Evolutionary conservation across 1,284 basidiomycete genomes (phyloP).

Genomic region (Ustilago esculenta): DNA sequence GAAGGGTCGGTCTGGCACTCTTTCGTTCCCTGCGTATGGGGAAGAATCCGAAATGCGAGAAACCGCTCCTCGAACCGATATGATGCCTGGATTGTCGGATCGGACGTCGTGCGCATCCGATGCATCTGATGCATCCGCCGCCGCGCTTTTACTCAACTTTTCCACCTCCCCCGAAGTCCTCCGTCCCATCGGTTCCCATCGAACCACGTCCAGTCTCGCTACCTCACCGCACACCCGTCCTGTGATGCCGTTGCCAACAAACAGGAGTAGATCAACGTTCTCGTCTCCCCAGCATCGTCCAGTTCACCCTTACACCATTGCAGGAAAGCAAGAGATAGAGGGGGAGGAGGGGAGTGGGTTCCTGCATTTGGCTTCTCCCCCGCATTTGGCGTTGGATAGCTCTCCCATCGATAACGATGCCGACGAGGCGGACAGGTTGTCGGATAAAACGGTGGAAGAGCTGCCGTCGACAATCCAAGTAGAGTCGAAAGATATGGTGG

Average conservation of each 20-base stretch:
- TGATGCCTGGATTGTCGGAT: conserved; percentile 22
- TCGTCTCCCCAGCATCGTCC: conserved; percentile 28
- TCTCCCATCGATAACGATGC: not conserved
- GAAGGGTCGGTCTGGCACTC: conserved; percentile 8
- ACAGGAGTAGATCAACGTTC: conserved; percentile 7
- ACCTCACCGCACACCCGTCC: conserved; percentile 8
- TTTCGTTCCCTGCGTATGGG: conserved; percentile 23
- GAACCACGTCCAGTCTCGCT: not conserved
- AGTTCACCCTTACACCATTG: not conserved
- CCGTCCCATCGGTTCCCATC: conserved; percentile 23
- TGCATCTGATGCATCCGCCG: conserved; percentile 25
- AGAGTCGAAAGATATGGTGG: not conserved
- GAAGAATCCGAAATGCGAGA: conserved; percentile 29
- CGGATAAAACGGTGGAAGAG: conserved; percentile 24
- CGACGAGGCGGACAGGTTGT: conserved; percentile 3
- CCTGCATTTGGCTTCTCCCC: conserved; percentile 17
- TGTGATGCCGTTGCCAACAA: conserved; percentile 2
- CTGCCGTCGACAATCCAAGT: not conserved
- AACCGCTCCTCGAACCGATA: not conserved
- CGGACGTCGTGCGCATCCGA: too few relatives aligned
- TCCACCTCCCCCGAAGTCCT: conserved; percentile 52
- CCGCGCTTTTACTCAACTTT: conserved; percentile 45
- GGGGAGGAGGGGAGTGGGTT: too few relatives aligned
- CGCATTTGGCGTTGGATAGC: conserved; percentile 24
- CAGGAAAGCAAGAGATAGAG: not conserved